phyloP scores from a whole-genome alignment of 345 rosid genomes.

The Gossypium herbaceum region DNA sequence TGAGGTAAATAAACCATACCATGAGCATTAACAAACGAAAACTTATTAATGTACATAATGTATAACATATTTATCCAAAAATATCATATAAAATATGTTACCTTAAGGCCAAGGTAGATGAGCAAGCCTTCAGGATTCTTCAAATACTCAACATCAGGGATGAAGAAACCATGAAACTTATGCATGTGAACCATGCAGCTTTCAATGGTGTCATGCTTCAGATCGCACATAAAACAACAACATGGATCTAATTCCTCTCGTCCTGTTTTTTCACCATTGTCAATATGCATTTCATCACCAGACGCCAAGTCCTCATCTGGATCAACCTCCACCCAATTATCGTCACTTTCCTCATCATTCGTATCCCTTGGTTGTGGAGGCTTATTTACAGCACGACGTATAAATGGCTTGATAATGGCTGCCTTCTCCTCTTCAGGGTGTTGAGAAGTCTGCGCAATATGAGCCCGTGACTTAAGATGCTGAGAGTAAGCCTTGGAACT shows the following conservation, averaged over 20 bases:
- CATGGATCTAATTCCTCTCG: slow-evolving; percentile 62
- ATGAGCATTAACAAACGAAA: background rate
- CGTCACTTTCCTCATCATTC: slow-evolving; percentile 56
- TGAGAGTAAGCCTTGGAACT: slow-evolving; percentile 82
- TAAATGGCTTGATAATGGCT: slow-evolving; percentile 51
- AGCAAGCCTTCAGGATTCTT: slow-evolving; percentile 86
- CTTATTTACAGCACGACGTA: slow-evolving; percentile 35
- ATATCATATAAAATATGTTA: slow-evolving; percentile 17
- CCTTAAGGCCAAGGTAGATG: slow-evolving; percentile 86
- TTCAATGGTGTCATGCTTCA: slow-evolving; percentile 49
- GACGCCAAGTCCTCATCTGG: slow-evolving; percentile 54
- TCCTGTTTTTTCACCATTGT: slow-evolving; percentile 31
- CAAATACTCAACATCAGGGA: slow-evolving; percentile 82
- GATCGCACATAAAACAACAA: slow-evolving; percentile 87
- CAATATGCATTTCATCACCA: slow-evolving; percentile 26
- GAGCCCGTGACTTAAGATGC: slow-evolving; percentile 74
- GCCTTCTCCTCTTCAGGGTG: slow-evolving; percentile 45
- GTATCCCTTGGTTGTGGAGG: slow-evolving; percentile 22
- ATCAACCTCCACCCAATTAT: slow-evolving; percentile 81
- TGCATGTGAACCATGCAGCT: slow-evolving; percentile 97
- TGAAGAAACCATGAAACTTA: slow-evolving; percentile 80
- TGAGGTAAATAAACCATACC: slow-evolving; percentile 17
- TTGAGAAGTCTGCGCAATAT: slow-evolving; percentile 52
- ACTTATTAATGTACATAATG: background rate
- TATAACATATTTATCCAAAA: background rate